Conservation (phyloP, 176 grass and related monocot genomes). For the Aegilops sharonensis region DNA sequence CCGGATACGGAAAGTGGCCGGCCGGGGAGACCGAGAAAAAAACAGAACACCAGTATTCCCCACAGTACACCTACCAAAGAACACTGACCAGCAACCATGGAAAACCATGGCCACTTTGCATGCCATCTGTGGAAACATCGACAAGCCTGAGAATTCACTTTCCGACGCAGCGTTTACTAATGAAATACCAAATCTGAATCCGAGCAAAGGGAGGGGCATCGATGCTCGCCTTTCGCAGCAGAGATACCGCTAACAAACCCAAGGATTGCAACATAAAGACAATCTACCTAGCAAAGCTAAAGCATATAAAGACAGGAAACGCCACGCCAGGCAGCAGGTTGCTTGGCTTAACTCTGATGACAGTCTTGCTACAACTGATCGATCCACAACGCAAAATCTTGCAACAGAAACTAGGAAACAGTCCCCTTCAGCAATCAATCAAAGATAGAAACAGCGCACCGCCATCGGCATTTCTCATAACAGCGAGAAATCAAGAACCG, state of each 20-base stretch:
- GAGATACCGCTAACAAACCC: constrained; percentile 28
- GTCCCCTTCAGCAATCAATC: neutral
- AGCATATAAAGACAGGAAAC: neutral
- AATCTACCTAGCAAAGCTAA: constrained; percentile 20
- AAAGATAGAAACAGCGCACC: neutral
- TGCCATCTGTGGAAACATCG: constrained; percentile 18
- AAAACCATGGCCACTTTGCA: constrained; percentile 35
- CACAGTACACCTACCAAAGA: constrained; percentile 28
- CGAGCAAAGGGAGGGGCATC: constrained; percentile 23
- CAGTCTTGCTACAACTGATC: neutral
- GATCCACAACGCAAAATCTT: neutral
- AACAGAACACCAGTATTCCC: neutral
- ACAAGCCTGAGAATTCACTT: constrained; percentile 26
- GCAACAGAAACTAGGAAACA: constrained; percentile 14
- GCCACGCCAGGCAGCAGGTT: neutral
- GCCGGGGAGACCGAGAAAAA: neutral
- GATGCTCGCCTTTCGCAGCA: constrained; percentile 24
- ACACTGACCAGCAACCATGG: constrained; percentile 32
- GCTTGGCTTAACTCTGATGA: neutral
- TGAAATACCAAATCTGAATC: constrained; percentile 23
- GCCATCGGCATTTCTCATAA: neutral
- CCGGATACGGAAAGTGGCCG: neutral
- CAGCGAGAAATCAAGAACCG: neutral
- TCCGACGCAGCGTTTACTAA: constrained; percentile 24
- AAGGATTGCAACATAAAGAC: constrained; percentile 23